A percentile compares a stretch with the other conserved stretches of the same genome.
phyloP scores from a whole-genome alignment of 2,329 filamentous ascomycete genomes.

The Teratosphaeria gauchensis region DNA sequence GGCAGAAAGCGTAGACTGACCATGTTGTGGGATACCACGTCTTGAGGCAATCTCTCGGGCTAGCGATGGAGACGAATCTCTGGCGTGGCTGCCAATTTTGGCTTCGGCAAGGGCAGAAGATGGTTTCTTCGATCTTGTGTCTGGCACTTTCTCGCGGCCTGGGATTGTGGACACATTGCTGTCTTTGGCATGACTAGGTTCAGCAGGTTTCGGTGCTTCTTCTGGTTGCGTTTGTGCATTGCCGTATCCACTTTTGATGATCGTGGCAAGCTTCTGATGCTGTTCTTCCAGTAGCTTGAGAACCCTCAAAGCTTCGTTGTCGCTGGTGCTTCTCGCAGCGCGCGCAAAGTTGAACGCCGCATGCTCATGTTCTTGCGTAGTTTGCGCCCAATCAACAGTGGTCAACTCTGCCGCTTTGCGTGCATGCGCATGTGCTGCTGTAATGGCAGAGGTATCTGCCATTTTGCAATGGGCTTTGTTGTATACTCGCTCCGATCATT shows the following conservation, averaged over 20 bases:
- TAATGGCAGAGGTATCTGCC: neutral
- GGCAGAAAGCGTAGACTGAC: conserved; percentile 14
- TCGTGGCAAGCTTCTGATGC: conserved; percentile 71
- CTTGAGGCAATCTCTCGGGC: conserved; percentile 30
- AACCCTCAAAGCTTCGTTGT: conserved; percentile 64
- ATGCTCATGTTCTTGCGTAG: conserved; percentile 76
- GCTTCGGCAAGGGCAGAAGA: neutral
- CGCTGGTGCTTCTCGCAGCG: conserved; percentile 62
- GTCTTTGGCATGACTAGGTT: neutral
- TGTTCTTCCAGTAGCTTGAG: conserved; percentile 78
- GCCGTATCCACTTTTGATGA: conserved; percentile 50
- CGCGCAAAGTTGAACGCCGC: conserved; percentile 83
- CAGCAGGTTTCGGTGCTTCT: conserved; percentile 10
- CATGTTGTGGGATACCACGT: conserved; percentile 24
- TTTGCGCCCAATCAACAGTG: conserved; percentile 63
- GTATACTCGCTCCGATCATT: neutral
- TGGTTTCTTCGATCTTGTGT: neutral
- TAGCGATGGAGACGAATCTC: conserved; percentile 27
- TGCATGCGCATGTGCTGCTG: conserved; percentile 70
- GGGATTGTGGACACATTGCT: neutral
- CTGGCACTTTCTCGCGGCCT: neutral
- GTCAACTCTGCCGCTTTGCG: conserved; percentile 65
- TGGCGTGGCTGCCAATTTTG: conserved; percentile 14
- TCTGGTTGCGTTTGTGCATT: conserved; percentile 9
- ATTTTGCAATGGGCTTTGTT: neutral